Base-by-base conservation (phyloP, 495 filamentous ascomycete genomes). In the Talaromyces trachyspermus region DNA sequence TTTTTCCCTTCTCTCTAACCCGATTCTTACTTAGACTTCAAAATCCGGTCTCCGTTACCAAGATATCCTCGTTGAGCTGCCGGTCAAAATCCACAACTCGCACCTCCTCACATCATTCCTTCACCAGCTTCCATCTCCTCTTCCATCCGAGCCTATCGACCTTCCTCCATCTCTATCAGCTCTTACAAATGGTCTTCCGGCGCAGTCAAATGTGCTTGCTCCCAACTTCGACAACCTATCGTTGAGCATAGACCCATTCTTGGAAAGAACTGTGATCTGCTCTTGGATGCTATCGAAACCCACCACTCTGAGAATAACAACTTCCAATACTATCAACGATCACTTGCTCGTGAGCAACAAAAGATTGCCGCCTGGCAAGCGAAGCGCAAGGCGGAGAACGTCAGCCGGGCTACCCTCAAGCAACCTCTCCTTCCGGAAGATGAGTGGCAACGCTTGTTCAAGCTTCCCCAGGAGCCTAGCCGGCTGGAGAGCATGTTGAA, bases 221-320 rank as follows among this genome's bases (percentile, higher is more conserved):
- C 92, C 94, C 42, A 95, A 95, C 58, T 81, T 85, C 61, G 89
- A 95, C 52, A 75, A 77, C 60, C 81, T 98, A 26, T 88, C 95
- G 49, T 83, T 98, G 42, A 88, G 81, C 55, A 91, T 97, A 63
- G 92, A 98, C 61, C 92, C 92, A 20, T 97, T 92, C 76, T 80
- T 98, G n/a, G 90, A 95, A 95, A 95, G 77, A 95, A 91, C 48
- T 92, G 88, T 68, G 90, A 98, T 60, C 80, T 95, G 52, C 79
- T 98, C 19, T 81, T 98, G 48, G 92, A 98, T 49, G 88, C 82
- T 70, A 97, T 98, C 60, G 92, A 98, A 74, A 80, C 84, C 19
- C 92, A 98, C 75, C 89, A 97, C 68, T 95, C 90, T 40, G 92
- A 98, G 69, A 84, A 91, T 62, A 98, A 97, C 78, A 98, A 98